Conservation (phyloP, 768 basidiomycete genomes). For the Amylocystis lapponica region DNA sequence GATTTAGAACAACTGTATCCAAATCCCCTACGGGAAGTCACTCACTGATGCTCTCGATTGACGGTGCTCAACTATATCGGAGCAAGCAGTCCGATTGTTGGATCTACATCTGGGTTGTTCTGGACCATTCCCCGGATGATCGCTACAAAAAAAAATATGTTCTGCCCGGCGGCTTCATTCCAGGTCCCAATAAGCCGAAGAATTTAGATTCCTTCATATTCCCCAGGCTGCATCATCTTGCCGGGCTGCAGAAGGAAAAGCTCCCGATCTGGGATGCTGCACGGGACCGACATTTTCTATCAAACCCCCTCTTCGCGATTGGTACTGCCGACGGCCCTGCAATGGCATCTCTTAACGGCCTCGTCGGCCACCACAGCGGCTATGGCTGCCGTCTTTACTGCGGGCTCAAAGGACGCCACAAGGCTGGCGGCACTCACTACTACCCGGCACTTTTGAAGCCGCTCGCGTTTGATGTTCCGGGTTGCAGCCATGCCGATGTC, state of each 20-base stretch:
- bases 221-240: constrained; percentile 23
- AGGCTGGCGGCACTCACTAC: constrained; percentile 29
- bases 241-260: constrained; percentile 22
- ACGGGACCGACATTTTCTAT: neutral
- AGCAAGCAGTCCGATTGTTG: constrained; percentile 29
- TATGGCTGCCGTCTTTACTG: constrained; percentile 33
- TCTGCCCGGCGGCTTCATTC: constrained; percentile 23
- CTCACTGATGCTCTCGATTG: constrained; percentile 18
- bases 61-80: constrained; percentile 25
- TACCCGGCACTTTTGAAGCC: constrained; percentile 30
- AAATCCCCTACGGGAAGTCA: too few species aligned
- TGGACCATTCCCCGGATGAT: constrained; percentile 16
- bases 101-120: constrained; percentile 27
- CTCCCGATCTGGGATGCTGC: constrained; percentile 25
- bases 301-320: constrained; percentile 4
- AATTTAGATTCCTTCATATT: constrained; percentile 29
- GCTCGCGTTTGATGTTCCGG: constrained; percentile 13
- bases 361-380: constrained; percentile 31
- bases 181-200: constrained; percentile 27
- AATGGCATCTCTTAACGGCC: constrained; percentile 24
- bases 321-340: constrained; percentile 8
- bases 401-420: constrained; percentile 22
- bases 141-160: constrained; percentile 27
- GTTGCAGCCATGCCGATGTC: constrained; percentile 28
- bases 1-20: too few species aligned